A percentile compares a stretch with the other conserved stretches of the same genome.
Evolutionary conservation across 1,284 basidiomycete genomes (phyloP).

Genomic region (Clitocybe nebularis): DNA sequence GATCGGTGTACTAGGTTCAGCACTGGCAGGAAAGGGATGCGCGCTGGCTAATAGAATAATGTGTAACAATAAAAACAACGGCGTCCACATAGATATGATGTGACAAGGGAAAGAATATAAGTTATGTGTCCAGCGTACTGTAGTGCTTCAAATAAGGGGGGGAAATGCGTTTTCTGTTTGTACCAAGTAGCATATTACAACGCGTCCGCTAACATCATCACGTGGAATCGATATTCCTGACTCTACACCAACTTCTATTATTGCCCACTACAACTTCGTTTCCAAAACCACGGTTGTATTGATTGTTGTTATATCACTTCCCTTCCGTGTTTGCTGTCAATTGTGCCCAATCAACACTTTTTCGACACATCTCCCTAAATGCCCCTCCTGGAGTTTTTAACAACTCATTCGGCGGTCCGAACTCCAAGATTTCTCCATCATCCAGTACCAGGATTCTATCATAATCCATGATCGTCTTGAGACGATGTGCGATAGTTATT

Average conservation of each 20-base stretch:
- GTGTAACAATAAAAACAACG: constrained; percentile 11
- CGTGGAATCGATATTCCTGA: too few species aligned
- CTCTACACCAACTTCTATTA: not conserved
- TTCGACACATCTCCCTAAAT: constrained; percentile 70
- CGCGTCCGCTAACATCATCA: too few species aligned
- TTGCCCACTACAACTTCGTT: too few species aligned
- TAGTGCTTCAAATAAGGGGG: too few species aligned
- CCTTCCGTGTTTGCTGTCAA: constrained; percentile 15
- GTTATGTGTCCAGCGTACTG: too few species aligned
- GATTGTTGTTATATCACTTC: not conserved
- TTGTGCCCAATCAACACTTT: constrained; percentile 55
- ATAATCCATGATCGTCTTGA: constrained; percentile 76
- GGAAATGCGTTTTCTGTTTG: too few species aligned
- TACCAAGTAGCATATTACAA: too few species aligned
- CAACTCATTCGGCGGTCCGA: constrained; percentile 66
- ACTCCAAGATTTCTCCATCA: constrained; percentile 63
- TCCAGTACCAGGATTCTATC: constrained; percentile 80
- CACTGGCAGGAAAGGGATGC: constrained; percentile 12
- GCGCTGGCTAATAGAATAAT: constrained; percentile 14
- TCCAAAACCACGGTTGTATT: not conserved
- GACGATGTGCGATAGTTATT: constrained; percentile 79
- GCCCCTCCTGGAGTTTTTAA: constrained; percentile 51
- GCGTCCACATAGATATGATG: constrained; percentile 12
- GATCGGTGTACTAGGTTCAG: constrained; percentile 8
- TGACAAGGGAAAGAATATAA: constrained; percentile 1